Evolutionary conservation across 1,284 basidiomycete genomes (phyloP), one percentile per base, ranked within the genome.

Genomic region (Marasmius sp.): DNA sequence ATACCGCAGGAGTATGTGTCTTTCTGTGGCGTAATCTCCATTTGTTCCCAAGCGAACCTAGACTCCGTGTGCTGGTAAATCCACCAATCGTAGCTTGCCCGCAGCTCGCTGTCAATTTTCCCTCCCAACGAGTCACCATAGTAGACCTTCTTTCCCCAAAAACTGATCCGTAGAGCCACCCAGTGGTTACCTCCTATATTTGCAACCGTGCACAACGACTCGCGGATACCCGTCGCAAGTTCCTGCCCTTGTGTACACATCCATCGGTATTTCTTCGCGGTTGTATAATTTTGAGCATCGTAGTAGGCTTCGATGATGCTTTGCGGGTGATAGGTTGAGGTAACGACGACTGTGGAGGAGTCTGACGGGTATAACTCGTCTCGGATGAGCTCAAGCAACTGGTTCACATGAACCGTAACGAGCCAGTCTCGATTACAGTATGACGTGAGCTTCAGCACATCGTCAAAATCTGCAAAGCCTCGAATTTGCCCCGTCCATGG

Each of bases 181-280:
- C 61, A 62, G 47, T 62, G 61, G 48, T 62, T 62, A 14, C 51
- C 57, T 39, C 58, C 39, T 12, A 59, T 39, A 27, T 59, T 57
- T 2, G 57, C 49, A 2, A 58, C 8, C 11, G 56, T 62, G 6
- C 18, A 38, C 12, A 62, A 43, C 3, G 12, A 27, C 27, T 33
- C 33, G 7, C 51, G 7, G 10, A 53, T 36, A 7, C 51, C 27
- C 27, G 36, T 53, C 27, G 7, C 14, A 27, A 34, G 9, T 34
- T 36, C 14, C 27, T 36, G 41, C 6, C 3, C 6, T n/a, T 36
- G 20, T 6, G 6, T 20, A 6, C 14, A 3, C 3, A 16, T 45
- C 6, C 16, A 57, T 27, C 27, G n/a, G n/a, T n/a, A n/a, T n/a
- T n/a, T n/a, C n/a, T n/a, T n/a, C n/a, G n/a, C n/a, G n/a, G n/a